Conservation (phyloP, 1,284 basidiomycete genomes). For the Pseudozyma hubeiensis region DNA sequence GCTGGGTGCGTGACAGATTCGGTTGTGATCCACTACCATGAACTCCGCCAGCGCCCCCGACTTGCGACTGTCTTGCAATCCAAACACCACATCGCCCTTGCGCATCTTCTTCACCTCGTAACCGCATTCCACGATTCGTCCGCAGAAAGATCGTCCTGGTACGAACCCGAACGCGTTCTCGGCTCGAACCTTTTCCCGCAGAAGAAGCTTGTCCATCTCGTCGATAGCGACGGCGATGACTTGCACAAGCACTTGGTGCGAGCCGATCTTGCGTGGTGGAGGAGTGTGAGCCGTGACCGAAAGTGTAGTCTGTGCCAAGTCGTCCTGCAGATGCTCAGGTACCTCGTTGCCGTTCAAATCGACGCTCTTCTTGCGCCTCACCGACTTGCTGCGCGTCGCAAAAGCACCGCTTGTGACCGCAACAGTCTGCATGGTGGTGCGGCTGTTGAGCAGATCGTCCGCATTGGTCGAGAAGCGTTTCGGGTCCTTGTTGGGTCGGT, state of each 20-base stretch:
- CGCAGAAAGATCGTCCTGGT: constrained; percentile 70
- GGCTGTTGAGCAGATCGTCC: constrained; percentile 59
- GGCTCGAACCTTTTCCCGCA: constrained; percentile 65
- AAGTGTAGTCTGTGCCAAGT: constrained; percentile 55
- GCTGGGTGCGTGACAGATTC: constrained; percentile 69
- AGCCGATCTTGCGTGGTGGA: constrained; percentile 68
- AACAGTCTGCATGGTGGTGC: constrained; percentile 66
- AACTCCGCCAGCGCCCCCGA: constrained; percentile 70
- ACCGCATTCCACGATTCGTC: constrained; percentile 70
- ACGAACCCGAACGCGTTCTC: constrained; percentile 69
- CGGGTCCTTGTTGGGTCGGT: constrained; percentile 57
- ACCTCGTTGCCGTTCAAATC: constrained; percentile 46
- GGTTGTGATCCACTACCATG: constrained; percentile 67
- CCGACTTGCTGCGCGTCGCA: constrained; percentile 26
- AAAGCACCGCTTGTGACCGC: constrained; percentile 59
- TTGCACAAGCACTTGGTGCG: constrained; percentile 69
- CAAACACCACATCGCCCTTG: constrained; percentile 70
- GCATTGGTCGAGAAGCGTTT: constrained; percentile 47
- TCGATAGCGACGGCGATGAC: constrained; percentile 70
- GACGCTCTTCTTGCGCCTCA: constrained; percentile 38
- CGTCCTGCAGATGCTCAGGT: constrained; percentile 57
- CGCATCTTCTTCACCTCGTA: constrained; percentile 67
- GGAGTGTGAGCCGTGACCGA: constrained; percentile 63
- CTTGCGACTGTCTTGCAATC: constrained; percentile 68
- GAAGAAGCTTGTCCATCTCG: constrained; percentile 64